These are phyloP conservation scores for Piromyces sp. DNA, from an alignment of 192 early-diverging fungal genomes.

Conservation along the genomic window DNA sequence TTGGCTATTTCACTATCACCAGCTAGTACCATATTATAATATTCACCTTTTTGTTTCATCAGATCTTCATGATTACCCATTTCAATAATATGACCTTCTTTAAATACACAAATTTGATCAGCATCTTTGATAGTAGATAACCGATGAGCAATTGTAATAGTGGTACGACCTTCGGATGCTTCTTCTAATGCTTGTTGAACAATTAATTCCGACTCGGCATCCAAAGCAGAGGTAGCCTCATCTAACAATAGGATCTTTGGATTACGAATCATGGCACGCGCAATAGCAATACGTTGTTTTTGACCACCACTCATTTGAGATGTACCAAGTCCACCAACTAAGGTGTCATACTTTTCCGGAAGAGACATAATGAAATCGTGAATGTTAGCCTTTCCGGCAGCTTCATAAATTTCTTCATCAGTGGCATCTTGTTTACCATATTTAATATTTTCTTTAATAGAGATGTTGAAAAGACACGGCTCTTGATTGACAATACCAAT, in stretches of 20 bases:
- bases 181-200: neutral
- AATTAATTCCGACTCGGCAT: constrained; percentile 45
- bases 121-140: neutral
- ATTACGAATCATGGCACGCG: neutral
- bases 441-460: constrained; percentile 19
- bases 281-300: constrained; percentile 68
- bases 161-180: neutral
- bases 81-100: neutral
- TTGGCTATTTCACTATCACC: neutral
- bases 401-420: constrained; percentile 17
- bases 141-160: neutral
- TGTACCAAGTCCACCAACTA: constrained; percentile 25
- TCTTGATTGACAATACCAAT: constrained; percentile 7
- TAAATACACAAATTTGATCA: neutral
- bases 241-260: constrained; percentile 26
- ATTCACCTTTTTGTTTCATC: neutral
- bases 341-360: constrained; percentile 22
- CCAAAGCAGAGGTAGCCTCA: constrained; percentile 53
- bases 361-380: constrained; percentile 27
- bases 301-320: constrained; percentile 52
- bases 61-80: neutral
- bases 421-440: neutral
- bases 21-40: neutral
- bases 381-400: constrained; percentile 38
- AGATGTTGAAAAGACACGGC: constrained; percentile 5